Evolutionary conservation across 2,329 filamentous ascomycete genomes (phyloP).

Genomic region (Paecilomyces formosus): DNA sequence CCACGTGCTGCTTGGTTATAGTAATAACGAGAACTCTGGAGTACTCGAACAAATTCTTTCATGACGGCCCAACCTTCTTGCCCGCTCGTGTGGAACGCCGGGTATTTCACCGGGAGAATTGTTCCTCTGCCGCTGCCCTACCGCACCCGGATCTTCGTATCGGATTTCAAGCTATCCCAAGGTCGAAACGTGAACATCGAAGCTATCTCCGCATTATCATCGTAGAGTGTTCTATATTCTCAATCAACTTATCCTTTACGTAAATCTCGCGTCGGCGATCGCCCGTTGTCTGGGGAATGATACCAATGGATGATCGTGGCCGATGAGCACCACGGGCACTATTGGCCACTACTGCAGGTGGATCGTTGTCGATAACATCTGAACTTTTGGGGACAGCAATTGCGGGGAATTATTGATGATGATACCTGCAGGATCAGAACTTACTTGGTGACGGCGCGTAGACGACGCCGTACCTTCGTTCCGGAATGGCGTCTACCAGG

Average conservation of each 20-base stretch:
- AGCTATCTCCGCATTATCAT: constrained; percentile 1
- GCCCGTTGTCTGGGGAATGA: not conserved
- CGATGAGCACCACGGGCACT: not conserved
- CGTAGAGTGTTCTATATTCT: constrained; percentile 2
- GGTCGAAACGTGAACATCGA: not conserved
- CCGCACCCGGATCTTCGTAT: not conserved
- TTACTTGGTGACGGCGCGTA: not conserved
- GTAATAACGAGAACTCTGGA: not conserved
- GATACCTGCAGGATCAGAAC: not conserved
- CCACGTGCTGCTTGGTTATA: not conserved
- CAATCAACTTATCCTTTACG: not conserved
- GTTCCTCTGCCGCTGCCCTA: not conserved
- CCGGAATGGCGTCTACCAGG: not conserved
- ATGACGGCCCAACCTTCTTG: not conserved
- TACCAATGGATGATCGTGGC: not conserved
- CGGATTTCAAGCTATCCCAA: not conserved
- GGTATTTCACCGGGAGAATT: not conserved
- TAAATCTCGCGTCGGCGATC: not conserved
- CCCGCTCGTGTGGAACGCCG: not conserved
- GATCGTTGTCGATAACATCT: not conserved
- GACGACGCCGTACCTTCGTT: not conserved
- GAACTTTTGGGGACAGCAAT: not conserved
- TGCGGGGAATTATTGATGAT: not conserved
- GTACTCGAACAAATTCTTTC: not conserved
- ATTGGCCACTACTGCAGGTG: not conserved